phyloP scores from a whole-genome alignment of 1,139 yeast genomes.

The Protomyces arabidopsidicola region DNA sequence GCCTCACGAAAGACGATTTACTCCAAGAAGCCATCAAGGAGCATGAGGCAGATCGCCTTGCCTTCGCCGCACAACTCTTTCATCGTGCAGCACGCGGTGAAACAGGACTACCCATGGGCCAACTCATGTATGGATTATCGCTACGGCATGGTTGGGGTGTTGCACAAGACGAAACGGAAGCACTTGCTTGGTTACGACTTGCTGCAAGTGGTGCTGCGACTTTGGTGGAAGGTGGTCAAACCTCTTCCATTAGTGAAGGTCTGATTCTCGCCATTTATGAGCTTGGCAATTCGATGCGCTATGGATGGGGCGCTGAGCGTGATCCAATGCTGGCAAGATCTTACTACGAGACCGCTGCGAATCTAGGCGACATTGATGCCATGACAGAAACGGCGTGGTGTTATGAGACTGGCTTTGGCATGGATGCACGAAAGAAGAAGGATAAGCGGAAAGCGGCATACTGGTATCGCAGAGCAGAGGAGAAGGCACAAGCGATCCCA shows the following conservation, averaged over 20 bases:
- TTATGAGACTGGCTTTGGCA: constrained; percentile 52
- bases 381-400: constrained; percentile 66
- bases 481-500: constrained; percentile 57
- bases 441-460: constrained; percentile 63
- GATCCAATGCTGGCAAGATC: constrained; percentile 58
- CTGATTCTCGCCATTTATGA: constrained; percentile 50
- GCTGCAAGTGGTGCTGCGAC: constrained; percentile 40
- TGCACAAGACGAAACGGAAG: constrained; percentile 53
- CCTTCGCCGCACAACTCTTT: constrained; percentile 66
- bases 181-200: constrained; percentile 58
- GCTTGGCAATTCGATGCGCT: constrained; percentile 56
- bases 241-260: constrained; percentile 35
- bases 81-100: constrained; percentile 52
- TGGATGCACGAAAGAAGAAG: constrained; percentile 44
- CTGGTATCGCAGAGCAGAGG: constrained; percentile 64
- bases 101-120: constrained; percentile 60
- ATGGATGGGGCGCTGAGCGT: constrained; percentile 56
- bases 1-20: constrained; percentile 5
- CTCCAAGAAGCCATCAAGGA: constrained; percentile 47
- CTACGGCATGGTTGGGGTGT: constrained; percentile 69
- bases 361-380: constrained; percentile 64
- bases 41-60: constrained; percentile 55
- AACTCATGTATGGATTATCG: constrained; percentile 67
- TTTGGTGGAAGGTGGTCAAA: constrained; percentile 16
- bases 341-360: constrained; percentile 61